These are phyloP conservation scores for Glomus cerebriforme DNA, from an alignment of 192 early-diverging fungal species.

Conservation along the genomic window DNA sequence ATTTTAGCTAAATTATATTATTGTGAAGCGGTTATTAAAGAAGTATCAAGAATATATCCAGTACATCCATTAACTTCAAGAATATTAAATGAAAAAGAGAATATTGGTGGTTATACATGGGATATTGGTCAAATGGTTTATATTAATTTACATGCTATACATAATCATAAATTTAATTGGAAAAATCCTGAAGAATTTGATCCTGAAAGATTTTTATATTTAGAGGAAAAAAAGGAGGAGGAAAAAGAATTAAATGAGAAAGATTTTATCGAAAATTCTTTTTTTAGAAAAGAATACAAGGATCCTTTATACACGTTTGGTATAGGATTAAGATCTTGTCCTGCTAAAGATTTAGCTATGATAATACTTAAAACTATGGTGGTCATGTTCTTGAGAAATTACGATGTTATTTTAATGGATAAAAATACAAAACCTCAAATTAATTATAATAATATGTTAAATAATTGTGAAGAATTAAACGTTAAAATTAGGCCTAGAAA, in stretches of 20 bases:
- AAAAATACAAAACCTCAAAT: background rate
- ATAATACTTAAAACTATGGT: background rate
- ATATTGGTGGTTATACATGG: slow-evolving; percentile 19
- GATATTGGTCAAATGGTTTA: background rate
- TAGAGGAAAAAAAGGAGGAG: background rate
- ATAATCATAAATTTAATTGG: background rate
- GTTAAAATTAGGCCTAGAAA: background rate
- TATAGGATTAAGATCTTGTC: background rate
- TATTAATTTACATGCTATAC: slow-evolving; percentile 13
- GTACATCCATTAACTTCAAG: background rate
- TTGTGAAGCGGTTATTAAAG: slow-evolving; percentile 18
- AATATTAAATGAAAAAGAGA: background rate
- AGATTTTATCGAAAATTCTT: background rate
- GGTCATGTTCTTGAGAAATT: background rate
- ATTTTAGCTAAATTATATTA: slow-evolving; percentile 9
- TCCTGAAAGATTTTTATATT: slow-evolving; percentile 18
- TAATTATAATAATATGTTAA: background rate
- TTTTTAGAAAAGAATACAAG: background rate
- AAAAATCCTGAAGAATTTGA: slow-evolving; percentile 17
- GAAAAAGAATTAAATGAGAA: background rate
- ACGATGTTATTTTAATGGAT: background rate
- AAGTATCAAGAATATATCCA: background rate
- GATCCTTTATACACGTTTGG: background rate
- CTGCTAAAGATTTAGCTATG: background rate
- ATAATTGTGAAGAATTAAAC: background rate